Percentiles rank a stretch among this genome's conserved stretches.
These are phyloP conservation scores for Rhizopus microsporus DNA, from an alignment of 371 early-diverging fungal species.

Conservation along the genomic window DNA sequence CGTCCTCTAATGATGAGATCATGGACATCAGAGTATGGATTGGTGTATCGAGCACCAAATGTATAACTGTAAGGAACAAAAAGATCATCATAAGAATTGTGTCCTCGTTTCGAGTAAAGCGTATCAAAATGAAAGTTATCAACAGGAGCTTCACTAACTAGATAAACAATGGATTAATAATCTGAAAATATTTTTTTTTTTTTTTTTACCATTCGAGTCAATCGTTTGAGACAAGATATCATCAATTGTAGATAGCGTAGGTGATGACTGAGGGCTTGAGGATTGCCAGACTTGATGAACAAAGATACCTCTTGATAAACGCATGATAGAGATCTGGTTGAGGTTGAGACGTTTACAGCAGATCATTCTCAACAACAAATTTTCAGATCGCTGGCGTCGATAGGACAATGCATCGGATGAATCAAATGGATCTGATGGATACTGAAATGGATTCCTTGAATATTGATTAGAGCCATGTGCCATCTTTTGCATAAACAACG, in stretches of 20 bases:
- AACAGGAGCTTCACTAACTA: conserved; percentile 26
- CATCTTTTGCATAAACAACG: conserved; percentile 15
- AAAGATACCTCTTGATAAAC: conserved; percentile 44
- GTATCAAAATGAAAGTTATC: conserved; percentile 25
- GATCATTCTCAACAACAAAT: conserved; percentile 35
- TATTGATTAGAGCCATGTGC: not conserved
- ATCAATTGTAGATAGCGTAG: conserved; percentile 28
- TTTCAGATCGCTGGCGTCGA: conserved; percentile 40
- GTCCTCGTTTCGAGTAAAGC: not conserved
- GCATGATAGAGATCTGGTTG: conserved; percentile 27
- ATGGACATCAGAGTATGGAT: conserved; percentile 31
- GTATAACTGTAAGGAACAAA: conserved; percentile 52
- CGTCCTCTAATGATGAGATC: conserved; percentile 47
- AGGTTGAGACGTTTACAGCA: conserved; percentile 24
- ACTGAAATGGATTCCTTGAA: not conserved
- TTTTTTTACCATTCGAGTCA: conserved; percentile 20
- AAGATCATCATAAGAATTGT: conserved; percentile 16
- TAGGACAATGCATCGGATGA: conserved; percentile 13
- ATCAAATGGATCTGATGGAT: conserved; percentile 11
- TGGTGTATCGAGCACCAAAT: conserved; percentile 47
- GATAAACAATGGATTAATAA: not conserved
- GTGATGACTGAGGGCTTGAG: conserved; percentile 20
- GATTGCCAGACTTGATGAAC: conserved; percentile 43
- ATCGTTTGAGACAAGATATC: conserved; percentile 4
- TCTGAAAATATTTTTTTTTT: too few relatives aligned